Evolutionary conservation across 2,329 filamentous ascomycete species (phyloP), one percentile per base, ranked within the genome.

Genomic region (Diaporthe vaccinii): DNA sequence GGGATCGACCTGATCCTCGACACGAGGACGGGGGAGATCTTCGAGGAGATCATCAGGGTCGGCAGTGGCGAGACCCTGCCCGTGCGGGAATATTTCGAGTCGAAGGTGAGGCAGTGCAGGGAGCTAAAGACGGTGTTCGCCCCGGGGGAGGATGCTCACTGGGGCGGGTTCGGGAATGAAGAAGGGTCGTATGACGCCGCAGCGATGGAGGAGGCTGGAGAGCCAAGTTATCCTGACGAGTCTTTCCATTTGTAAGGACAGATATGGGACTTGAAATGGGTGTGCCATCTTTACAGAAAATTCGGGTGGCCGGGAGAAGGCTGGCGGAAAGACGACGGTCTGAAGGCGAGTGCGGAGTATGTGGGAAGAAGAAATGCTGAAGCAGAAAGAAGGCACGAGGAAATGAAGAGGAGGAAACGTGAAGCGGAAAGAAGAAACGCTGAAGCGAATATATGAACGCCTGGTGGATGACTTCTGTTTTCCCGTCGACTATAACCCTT

Each of bases 111-210:
- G 28, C 17, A 36, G 41, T 51, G 28, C 22, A 14, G 25, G 25
- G 41, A 22, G 17, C 61, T 65, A 10, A 20, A 28, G 28, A 4
- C 5, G 17, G 59, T 62, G 10, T 31, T 65, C 10, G 10, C 25
- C 4, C 25, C 41, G 2, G 61, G 25, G 4, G 28, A 22, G 3
- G 2, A 65, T 9, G 1, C 5, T 14, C 9, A 12, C 25, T 7
- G 8, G 41, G 41, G 15, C 2, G 17, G 15, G 1, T 22, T 2
- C 61, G 2, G 15, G 22, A 4, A 2, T 0, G 2, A 17, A 4
- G 17, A 31, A n/a, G 12, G 2, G 22, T 2, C 9, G 4, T n/a
- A 34, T 7, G 62, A 67, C 6, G 41, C 44, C 10, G 62, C 20
- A 44, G 28, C 17, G 6, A 25, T 49, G 41, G 61, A 67, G 28